Conservation (phyloP, 2,329 filamentous ascomycete species). For the Leptographium wingfieldii region DNA sequence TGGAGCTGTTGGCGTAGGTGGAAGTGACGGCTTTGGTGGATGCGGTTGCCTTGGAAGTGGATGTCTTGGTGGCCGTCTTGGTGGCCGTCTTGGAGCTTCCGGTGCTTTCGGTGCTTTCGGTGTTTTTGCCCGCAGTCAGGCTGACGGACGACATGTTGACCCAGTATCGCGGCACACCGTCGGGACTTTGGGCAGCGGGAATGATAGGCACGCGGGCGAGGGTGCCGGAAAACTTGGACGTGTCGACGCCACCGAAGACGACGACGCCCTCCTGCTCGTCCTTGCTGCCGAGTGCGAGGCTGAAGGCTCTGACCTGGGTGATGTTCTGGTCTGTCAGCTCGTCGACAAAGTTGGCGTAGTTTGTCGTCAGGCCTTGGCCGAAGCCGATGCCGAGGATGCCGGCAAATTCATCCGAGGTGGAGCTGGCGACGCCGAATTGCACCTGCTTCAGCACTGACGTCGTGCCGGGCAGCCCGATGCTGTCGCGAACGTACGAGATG, state of each 20-base stretch:
- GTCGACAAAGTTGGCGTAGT: constrained; percentile 40
- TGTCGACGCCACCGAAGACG: constrained; percentile 56
- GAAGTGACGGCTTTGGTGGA: not conserved
- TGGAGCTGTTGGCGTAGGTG: constrained; percentile 24
- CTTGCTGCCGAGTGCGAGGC: constrained; percentile 51
- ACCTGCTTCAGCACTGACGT: constrained; percentile 33
- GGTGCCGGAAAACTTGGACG: constrained; percentile 46
- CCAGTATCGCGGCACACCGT: constrained; percentile 40
- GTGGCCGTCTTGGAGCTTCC: not conserved
- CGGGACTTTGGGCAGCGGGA: constrained; percentile 40
- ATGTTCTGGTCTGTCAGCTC: constrained; percentile 35
- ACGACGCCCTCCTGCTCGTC: constrained; percentile 48
- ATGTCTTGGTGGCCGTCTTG: not conserved
- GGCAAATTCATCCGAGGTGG: constrained; percentile 32
- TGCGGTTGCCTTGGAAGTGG: too few species aligned
- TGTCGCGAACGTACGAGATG: constrained; percentile 36
- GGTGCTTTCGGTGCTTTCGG: not conserved
- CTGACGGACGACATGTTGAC: constrained; percentile 32
- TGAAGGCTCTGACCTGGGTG: constrained; percentile 50
- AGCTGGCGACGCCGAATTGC: constrained; percentile 53
- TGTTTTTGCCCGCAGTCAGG: constrained; percentile 20
- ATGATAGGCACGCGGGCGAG: constrained; percentile 51
- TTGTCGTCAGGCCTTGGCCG: constrained; percentile 31
- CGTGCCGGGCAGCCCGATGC: constrained; percentile 28
- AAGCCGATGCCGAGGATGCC: constrained; percentile 69